Evolutionary conservation across 202 grass and related monocot species (phyloP).

Genomic region (Saccharum hybrid): DNA sequence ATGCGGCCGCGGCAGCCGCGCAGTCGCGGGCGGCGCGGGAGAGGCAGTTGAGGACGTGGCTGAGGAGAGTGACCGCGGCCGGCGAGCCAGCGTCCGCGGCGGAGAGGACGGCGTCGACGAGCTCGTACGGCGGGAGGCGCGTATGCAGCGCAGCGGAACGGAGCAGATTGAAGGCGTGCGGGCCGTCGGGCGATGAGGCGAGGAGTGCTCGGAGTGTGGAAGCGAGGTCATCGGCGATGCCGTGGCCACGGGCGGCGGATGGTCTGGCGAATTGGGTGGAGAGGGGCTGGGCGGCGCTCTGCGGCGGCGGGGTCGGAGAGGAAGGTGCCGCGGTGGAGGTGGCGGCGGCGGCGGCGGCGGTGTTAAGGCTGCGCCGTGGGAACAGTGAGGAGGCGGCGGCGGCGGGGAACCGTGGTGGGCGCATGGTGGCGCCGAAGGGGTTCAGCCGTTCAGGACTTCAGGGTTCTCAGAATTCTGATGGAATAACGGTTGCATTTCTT

Average conservation of each 20-base stretch:
- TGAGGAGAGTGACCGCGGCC: conserved; percentile 29
- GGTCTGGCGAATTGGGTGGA: conserved; percentile 26
- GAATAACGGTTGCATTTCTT: neutral
- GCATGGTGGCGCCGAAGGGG: conserved; percentile 40
- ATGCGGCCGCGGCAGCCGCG: conserved; percentile 44
- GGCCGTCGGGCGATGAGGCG: conserved; percentile 26
- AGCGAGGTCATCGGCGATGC: conserved; percentile 30
- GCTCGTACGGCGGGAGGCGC: conserved; percentile 28
- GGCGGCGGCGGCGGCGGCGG: too few species aligned
- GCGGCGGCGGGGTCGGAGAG: neutral
- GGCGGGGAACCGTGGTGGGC: conserved; percentile 16
- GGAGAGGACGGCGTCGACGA: conserved; percentile 60
- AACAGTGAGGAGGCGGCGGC: conserved; percentile 20
- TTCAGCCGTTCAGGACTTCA: neutral
- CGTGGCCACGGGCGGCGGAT: neutral
- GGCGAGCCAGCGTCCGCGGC: conserved; percentile 36
- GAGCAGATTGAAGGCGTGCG: conserved; percentile 40
- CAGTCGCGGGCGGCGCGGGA: conserved; percentile 10
- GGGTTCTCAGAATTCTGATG: neutral
- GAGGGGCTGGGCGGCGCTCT: neutral
- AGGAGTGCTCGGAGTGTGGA: conserved; percentile 44
- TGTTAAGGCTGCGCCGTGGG: conserved; percentile 26
- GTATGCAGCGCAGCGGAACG: conserved; percentile 38
- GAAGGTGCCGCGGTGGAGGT: neutral
- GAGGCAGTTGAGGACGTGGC: conserved; percentile 46